phyloP scores from a whole-genome alignment of 805 yeast genomes.

The Lipomyces orientalis region DNA sequence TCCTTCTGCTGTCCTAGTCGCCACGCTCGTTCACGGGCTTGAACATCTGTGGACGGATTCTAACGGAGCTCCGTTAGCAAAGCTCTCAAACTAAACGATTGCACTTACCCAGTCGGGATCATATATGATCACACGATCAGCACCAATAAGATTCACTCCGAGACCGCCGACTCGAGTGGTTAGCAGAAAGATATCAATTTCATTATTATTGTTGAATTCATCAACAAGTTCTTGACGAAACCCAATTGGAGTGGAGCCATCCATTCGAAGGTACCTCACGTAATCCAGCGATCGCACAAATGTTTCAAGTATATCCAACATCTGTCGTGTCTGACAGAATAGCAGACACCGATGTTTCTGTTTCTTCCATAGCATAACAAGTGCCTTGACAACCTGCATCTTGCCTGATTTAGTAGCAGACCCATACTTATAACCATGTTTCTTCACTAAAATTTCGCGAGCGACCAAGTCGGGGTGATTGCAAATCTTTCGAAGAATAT shows the following conservation, averaged over 20 bases:
- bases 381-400: conserved; percentile 81
- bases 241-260: conserved; percentile 85
- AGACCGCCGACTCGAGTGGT: conserved; percentile 97
- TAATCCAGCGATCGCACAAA: conserved; percentile 55
- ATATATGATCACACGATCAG: conserved; percentile 88
- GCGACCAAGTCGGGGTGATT: conserved; percentile 90
- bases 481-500: conserved; percentile 86
- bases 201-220: conserved; percentile 66
- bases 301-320: conserved; percentile 83
- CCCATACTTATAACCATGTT: conserved; percentile 48
- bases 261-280: conserved; percentile 79
- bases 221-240: conserved; percentile 82
- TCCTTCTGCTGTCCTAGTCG: conserved; percentile 92
- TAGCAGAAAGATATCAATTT: conserved; percentile 69
- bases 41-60: conserved; percentile 95
- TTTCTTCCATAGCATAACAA: conserved; percentile 74
- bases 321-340: conserved; percentile 93
- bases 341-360: conserved; percentile 80
- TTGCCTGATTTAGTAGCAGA: conserved; percentile 74
- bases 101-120: conserved; percentile 85
- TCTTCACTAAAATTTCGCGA: conserved; percentile 48
- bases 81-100: background rate
- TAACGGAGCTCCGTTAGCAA: background rate
- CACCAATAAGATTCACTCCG: conserved; percentile 93
- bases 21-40: conserved; percentile 98